Conservation (phyloP, 1,284 basidiomycete genomes). For the Chiua sp. region DNA sequence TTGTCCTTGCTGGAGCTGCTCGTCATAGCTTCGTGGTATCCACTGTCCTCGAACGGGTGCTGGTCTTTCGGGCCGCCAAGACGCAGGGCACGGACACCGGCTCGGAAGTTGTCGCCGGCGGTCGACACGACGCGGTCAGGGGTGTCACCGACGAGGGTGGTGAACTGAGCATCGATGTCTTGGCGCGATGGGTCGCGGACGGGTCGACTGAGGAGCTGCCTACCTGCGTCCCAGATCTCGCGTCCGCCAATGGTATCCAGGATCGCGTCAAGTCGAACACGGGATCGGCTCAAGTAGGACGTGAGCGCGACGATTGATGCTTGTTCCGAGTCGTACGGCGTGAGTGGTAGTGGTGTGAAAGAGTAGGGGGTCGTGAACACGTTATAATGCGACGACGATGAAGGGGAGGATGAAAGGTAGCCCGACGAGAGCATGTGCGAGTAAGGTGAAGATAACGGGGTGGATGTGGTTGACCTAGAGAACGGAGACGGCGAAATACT, state of each 20-base stretch:
- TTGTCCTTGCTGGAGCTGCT: conserved; percentile 26
- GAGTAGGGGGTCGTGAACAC: conserved; percentile 36
- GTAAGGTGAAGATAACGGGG: conserved; percentile 39
- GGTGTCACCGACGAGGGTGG: conserved; percentile 74
- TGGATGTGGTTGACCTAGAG: conserved; percentile 36
- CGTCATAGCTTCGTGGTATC: conserved; percentile 31
- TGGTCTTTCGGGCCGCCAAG: conserved; percentile 38
- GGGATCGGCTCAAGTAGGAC: conserved; percentile 55
- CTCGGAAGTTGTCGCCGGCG: conserved; percentile 71
- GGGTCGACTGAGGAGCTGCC: conserved; percentile 56
- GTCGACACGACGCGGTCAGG: conserved; percentile 67
- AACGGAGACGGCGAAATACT: conserved; percentile 40
- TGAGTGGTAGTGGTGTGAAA: conserved; percentile 32
- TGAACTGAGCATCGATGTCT: conserved; percentile 60
- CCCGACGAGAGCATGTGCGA: conserved; percentile 29
- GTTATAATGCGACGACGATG: conserved; percentile 34
- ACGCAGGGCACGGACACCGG: conserved; percentile 67
- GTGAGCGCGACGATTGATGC: conserved; percentile 55
- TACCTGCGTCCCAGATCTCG: conserved; percentile 74
- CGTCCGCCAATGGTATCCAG: conserved; percentile 83
- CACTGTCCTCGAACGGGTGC: conserved; percentile 36
- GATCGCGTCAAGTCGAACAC: conserved; percentile 68
- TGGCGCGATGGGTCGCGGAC: conserved; percentile 34
- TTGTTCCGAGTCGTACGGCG: conserved; percentile 34
- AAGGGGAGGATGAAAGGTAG: conserved; percentile 30